phyloP scores from a whole-genome alignment of 1,139 yeast genomes.

The Ashbya aceris region DNA sequence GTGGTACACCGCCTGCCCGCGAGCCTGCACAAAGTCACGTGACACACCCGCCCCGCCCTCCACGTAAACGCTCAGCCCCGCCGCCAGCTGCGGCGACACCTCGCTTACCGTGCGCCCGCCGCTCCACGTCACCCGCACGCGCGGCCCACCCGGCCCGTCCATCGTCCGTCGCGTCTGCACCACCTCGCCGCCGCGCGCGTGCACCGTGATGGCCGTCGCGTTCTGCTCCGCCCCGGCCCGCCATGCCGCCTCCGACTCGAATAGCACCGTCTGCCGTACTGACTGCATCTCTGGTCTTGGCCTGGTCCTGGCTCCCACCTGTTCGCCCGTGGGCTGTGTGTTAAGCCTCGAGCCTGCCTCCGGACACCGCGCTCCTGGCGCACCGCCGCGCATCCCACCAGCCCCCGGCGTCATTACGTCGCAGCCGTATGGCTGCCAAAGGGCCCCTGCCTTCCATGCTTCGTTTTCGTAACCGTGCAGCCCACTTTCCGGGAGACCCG shows the following conservation, averaged over 20 bases:
- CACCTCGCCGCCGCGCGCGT: constrained; percentile 8
- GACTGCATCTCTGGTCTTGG: too few species aligned
- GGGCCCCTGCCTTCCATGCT: too few species aligned
- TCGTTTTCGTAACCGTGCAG: too few species aligned
- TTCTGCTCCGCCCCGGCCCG: constrained; percentile 8
- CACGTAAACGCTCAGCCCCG: constrained; percentile 19
- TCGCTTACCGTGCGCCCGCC: neutral
- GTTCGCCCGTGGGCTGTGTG: too few species aligned
- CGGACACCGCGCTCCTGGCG: too few species aligned
- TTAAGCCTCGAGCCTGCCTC: too few species aligned
- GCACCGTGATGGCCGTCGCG: constrained; percentile 14
- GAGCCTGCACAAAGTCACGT: constrained; percentile 9
- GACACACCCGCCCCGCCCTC: neutral
- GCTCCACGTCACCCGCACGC: constrained; percentile 18
- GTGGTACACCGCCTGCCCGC: constrained; percentile 11
- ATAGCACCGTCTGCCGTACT: constrained; percentile 14
- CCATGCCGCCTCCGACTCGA: constrained; percentile 12
- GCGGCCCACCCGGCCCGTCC: constrained; percentile 5
- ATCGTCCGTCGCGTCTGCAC: constrained; percentile 13
- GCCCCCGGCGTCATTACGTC: too few species aligned
- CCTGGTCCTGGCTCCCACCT: too few species aligned
- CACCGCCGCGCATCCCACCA: too few species aligned
- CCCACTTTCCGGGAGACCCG: too few species aligned
- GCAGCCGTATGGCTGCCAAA: too few species aligned
- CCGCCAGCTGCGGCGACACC: constrained; percentile 8